A percentile compares a stretch with the other conserved stretches of the same genome.
phyloP scores from a whole-genome alignment of 225 moss, liverwort and hornwort species.

The Asterella californica region DNA sequence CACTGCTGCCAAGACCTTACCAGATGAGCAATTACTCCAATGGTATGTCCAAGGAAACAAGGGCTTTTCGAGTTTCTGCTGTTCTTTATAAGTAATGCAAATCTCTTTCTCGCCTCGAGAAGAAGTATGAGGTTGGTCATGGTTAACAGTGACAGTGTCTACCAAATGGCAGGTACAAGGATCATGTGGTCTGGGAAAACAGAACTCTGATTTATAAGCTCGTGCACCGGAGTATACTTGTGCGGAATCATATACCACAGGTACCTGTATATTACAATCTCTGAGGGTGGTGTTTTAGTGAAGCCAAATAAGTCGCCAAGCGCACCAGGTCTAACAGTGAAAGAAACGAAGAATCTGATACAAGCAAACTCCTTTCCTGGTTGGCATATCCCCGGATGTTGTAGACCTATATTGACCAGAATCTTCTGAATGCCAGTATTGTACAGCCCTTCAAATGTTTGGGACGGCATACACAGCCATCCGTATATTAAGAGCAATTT shows the following conservation, averaged over 20 bases:
- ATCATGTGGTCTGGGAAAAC: constrained; percentile 20
- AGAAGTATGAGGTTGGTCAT: no score
- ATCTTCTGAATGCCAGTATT: not conserved
- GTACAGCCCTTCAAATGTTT: not conserved
- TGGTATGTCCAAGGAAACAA: constrained; percentile 9
- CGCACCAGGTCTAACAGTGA: no score
- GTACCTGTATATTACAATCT: not conserved
- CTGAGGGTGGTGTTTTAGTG: no score
- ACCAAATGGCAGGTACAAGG: constrained; percentile 1
- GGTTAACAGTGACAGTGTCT: not conserved
- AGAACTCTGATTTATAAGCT: constrained; percentile 14
- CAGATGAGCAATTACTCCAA: constrained; percentile 4
- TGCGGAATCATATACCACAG: constrained; percentile 23
- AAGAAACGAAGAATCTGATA: no score
- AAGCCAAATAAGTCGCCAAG: not conserved
- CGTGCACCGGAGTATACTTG: constrained; percentile 8
- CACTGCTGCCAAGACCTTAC: constrained; percentile 15
- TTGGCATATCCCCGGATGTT: not conserved
- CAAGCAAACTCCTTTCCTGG: not conserved
- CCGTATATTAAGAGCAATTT: not conserved
- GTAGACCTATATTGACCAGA: not conserved
- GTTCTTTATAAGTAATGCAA: not conserved
- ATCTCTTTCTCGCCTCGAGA: no score
- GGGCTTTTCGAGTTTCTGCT: not conserved
- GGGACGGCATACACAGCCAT: not conserved